A percentile compares a stretch with the other conserved stretches of the same genome.
These are phyloP conservation scores for Thermoascus crustaceus DNA, from an alignment of 2,329 filamentous ascomycete genomes.

Conservation along the genomic window DNA sequence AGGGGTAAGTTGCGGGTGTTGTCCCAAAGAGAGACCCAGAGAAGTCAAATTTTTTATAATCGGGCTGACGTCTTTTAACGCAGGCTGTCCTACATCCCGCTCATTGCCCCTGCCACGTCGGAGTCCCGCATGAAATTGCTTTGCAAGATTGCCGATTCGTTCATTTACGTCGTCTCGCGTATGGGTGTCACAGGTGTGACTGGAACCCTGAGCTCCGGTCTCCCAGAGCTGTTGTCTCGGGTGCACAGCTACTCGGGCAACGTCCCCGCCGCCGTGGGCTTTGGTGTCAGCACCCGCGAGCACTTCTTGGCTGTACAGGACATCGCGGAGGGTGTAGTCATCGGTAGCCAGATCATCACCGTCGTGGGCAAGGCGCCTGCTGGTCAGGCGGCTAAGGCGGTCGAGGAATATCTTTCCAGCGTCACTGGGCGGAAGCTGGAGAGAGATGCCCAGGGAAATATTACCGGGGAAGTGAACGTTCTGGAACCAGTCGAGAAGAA, in stretches of 20 bases:
- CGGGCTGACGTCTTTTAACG: background rate
- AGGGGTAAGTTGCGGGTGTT: constrained; percentile 60
- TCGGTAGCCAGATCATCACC: constrained; percentile 90
- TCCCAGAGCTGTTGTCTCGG: constrained; percentile 71
- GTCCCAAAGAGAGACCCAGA: too few relatives aligned
- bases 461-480: constrained; percentile 60
- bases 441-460: constrained; percentile 34
- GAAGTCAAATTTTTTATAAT: too few relatives aligned
- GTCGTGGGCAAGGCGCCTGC: constrained; percentile 61
- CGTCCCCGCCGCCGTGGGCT: constrained; percentile 84
- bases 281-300: constrained; percentile 90
- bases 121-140: constrained; percentile 90
- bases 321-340: constrained; percentile 88
- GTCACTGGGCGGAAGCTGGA: constrained; percentile 52
- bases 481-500: constrained; percentile 58
- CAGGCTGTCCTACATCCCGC: constrained; percentile 87
- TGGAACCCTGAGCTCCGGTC: constrained; percentile 68
- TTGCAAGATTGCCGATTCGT: constrained; percentile 93
- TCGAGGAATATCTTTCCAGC: constrained; percentile 79
- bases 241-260: constrained; percentile 91
- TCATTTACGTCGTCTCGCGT: constrained; percentile 96
- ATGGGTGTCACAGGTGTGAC: constrained; percentile 94
- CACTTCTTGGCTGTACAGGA: constrained; percentile 81
- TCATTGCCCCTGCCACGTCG: constrained; percentile 90
- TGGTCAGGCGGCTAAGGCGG: constrained; percentile 60